These are phyloP conservation scores for Fusarium humuli DNA, from an alignment of 2,329 filamentous ascomycete species.

Conservation along the genomic window DNA sequence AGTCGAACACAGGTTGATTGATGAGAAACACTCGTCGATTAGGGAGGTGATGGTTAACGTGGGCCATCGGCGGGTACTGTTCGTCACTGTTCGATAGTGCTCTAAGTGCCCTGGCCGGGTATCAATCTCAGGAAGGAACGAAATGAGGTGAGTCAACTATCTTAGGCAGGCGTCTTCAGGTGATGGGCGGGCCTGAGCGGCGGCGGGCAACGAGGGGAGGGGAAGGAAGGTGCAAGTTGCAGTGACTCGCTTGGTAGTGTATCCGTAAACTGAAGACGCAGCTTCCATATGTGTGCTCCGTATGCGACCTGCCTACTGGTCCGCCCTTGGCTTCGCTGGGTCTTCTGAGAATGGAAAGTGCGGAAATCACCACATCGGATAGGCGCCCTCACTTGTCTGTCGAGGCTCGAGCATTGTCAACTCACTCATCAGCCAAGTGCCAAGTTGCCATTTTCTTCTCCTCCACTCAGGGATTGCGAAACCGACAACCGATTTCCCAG, in stretches of 20 bases:
- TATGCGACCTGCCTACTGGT: not conserved
- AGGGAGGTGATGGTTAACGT: constrained; percentile 10
- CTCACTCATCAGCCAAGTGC: constrained; percentile 25
- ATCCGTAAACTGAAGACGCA: not conserved
- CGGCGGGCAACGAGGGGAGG: not conserved
- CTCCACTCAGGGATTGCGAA: constrained; percentile 33
- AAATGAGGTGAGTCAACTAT: constrained; percentile 4
- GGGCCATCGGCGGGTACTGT: not conserved
- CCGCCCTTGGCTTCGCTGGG: constrained; percentile 11
- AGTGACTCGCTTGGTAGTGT: not conserved
- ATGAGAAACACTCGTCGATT: constrained; percentile 6
- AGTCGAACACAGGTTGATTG: not conserved
- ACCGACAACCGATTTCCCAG: constrained; percentile 20
- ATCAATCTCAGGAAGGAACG: not conserved
- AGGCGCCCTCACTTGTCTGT: constrained; percentile 7
- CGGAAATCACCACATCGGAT: constrained; percentile 14
- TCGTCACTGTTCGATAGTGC: not conserved
- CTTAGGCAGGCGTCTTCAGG: not conserved
- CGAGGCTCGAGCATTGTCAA: constrained; percentile 1
- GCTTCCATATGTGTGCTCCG: not conserved
- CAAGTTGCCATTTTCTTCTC: constrained; percentile 20
- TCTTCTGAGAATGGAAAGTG: constrained; percentile 7
- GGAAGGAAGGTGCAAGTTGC: not conserved
- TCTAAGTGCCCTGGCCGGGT: not conserved
- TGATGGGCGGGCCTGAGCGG: not conserved